Base-by-base conservation (phyloP, 2,329 filamentous ascomycete genomes). In the Colletotrichum trifolii region DNA sequence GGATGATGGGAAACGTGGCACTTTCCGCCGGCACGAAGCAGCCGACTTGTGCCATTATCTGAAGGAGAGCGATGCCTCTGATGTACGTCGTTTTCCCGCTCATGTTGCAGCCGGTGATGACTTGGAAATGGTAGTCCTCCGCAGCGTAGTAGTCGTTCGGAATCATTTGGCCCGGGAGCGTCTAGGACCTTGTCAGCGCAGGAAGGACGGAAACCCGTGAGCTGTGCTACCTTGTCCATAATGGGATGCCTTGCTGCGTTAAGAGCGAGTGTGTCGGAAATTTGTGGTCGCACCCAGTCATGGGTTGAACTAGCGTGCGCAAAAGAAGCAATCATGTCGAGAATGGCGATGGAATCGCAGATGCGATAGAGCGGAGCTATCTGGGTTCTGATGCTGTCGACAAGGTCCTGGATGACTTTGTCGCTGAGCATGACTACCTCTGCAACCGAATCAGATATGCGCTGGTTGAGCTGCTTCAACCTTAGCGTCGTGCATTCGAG, bases 31-130 rank as follows among this genome's bases (percentile, higher is more conserved):
- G 96, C 1, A 98, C 91, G 74, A 96, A 98, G 71, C 89, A 92
- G 3, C 94, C 95, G 55, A 97, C 89, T 72, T 99, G 96, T 1
- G 93, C 93, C 94, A 99, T 97, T 63, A 99, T 89, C 48, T 91
- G 88, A 73, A 96, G 87, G 38, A 99, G 81, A 0, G 95, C 92
- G 33, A 97, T 83, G 2, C 91, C 90, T 54, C 93, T 89, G 67
- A 98, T 97, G 73, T 97, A 98, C 0, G 94, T 99, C 68, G 92
- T 97, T 76, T 98, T 99, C 1, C 94, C 96, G 71, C 93, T 97
- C 96, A 99, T 99, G 71, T 99, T 99, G 75, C 93, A 96, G 4
- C 96, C 95, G 0, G 95, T 98, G 68, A 99, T 90, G 67, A 98
- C 91, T 69, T 98, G 94, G 72, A 97, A 97, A 2, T 94, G 88